Base-by-base conservation (phyloP, 1,139 yeast species). In the Yamadazyma kanchanaburiensis region DNA sequence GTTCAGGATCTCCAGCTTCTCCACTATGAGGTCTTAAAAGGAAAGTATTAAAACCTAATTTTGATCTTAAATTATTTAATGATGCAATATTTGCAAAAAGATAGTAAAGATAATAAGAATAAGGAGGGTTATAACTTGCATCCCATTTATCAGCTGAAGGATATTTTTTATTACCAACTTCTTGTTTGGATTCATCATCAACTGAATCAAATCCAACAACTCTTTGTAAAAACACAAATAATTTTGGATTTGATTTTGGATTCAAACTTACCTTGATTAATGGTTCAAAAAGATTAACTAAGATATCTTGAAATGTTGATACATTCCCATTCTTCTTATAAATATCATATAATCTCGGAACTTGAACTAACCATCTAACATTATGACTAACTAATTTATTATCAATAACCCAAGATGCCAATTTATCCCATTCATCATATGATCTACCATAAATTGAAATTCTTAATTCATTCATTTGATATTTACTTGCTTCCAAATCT, bases 1-100 rank as follows among this genome's bases (percentile, higher is more conserved):
- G 98, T 49, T 89, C 97, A 1, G 98, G 96, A 49, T 94, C 97
- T 32, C 99, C 99, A 5, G 98, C 99, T 59, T 94, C 99, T 42
- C 99, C 99, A 48, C 96, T 86, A 55, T 94, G 99, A 2, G 99
- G 99, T 49, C 98, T 76, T 46, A 94, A 66, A 12, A 87, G 94
- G 58, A 94, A 81, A 0, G 97, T 89, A 53, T 86, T 89, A 59
- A 75, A 84, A 0, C 85, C 82, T 32, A 88, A 70, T 38, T 64
- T 70, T 24, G 69, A 61, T 58, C 99, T 77, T 74, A 91, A 80
- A 41, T 80, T 77, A 54, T 94, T 94, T 56, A 94, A 71, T 4
- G 94, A 75, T 2, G 94, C 77, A 59, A 91, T 60, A 55, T 89
- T 89, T 24, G 96, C 82, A 53, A 76, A 91, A 39, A 91, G 56